These are phyloP conservation scores for Acacia concinna DNA, from an alignment of 331 rosid species.

Conservation along the genomic window DNA sequence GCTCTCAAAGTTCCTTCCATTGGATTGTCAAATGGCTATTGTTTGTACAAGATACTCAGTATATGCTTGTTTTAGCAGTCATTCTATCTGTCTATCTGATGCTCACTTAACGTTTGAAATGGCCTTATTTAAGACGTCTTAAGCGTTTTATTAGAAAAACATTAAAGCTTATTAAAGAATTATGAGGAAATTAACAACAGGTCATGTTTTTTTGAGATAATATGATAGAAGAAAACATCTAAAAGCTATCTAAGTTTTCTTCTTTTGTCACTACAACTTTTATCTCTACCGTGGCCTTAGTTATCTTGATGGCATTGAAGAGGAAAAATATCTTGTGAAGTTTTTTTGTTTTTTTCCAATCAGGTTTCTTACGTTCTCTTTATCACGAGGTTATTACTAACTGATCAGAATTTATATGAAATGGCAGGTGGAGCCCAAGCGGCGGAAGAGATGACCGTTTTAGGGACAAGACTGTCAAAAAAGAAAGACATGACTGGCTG, in stretches of 20 bases:
- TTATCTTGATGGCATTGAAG: background rate
- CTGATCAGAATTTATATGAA: background rate
- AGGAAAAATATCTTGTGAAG: background rate
- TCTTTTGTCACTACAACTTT: background rate
- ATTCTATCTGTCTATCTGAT: too few species aligned
- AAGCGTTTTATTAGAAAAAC: background rate
- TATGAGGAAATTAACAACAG: background rate
- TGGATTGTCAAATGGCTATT: background rate
- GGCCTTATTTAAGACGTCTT: background rate
- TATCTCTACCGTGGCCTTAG: background rate
- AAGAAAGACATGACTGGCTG: slow-evolving; percentile 13
- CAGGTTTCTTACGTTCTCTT: background rate
- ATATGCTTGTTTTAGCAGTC: too few species aligned
- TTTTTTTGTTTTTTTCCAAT: background rate
- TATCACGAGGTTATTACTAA: background rate
- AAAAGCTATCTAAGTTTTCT: background rate
- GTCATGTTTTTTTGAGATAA: background rate
- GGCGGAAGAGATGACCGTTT: slow-evolving; percentile 48
- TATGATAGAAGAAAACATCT: background rate
- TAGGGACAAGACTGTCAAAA: background rate
- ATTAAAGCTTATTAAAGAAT: background rate
- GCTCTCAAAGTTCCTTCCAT: background rate
- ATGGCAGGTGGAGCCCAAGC: slow-evolving; percentile 59
- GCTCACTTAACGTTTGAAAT: too few species aligned
- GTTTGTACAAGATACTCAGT: background rate